Conservation (phyloP, 2,329 filamentous ascomycete genomes). For the Penicillium vulpinum region DNA sequence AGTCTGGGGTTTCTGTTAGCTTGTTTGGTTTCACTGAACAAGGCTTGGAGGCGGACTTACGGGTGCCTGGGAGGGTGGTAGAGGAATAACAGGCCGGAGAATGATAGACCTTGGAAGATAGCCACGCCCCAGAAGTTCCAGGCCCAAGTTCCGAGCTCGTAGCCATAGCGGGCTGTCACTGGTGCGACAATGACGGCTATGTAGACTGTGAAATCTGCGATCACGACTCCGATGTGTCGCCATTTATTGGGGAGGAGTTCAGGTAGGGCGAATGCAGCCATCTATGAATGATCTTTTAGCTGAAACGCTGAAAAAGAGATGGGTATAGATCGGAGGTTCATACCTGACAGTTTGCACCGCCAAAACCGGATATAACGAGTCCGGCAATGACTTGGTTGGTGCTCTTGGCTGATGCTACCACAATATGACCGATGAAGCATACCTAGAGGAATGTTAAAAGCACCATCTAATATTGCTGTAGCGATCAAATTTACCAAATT, state of each 20-base stretch:
- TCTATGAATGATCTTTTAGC: slow-evolving; percentile 4
- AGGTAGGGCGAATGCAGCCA: slow-evolving; percentile 49
- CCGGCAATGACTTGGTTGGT: slow-evolving; percentile 43
- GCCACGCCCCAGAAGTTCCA: slow-evolving; percentile 50
- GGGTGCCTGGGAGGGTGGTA: slow-evolving; percentile 46
- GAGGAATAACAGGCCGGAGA: slow-evolving; percentile 45
- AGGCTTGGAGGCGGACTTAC: slow-evolving; percentile 23
- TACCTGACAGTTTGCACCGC: slow-evolving; percentile 48
- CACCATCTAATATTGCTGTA: too few relatives aligned
- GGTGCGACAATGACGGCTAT: slow-evolving; percentile 50
- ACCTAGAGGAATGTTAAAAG: slow-evolving; percentile 15
- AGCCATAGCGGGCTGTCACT: slow-evolving; percentile 48
- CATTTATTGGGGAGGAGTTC: slow-evolving; percentile 54
- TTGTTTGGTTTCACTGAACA: slow-evolving; percentile 17
- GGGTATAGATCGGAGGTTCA: not conserved
- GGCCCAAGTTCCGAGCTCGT: slow-evolving; percentile 42
- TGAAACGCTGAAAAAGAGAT: not conserved
- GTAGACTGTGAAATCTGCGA: slow-evolving; percentile 47
- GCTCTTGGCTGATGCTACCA: slow-evolving; percentile 43
- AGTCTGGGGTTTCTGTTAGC: slow-evolving; percentile 29
- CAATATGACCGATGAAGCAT: slow-evolving; percentile 41
- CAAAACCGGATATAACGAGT: slow-evolving; percentile 47
- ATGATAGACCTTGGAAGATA: slow-evolving; percentile 47
- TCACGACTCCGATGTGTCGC: slow-evolving; percentile 47
- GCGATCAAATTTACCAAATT: slow-evolving; percentile 32